Evolutionary conservation across 2,329 filamentous ascomycete species (phyloP).

Genomic region (Epichloe bromicola): DNA sequence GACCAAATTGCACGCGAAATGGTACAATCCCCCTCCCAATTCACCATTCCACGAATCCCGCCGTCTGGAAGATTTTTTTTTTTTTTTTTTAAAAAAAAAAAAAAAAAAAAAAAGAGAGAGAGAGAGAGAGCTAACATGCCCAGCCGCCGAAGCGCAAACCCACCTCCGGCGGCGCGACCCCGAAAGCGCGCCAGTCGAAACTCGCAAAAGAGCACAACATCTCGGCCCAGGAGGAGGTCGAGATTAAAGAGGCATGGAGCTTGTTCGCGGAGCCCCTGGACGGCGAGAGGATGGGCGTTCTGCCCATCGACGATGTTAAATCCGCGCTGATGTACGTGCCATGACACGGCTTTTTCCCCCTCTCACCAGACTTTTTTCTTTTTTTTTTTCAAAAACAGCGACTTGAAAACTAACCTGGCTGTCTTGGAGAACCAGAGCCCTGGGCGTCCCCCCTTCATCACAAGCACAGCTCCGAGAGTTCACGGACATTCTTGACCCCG

Average conservation of each 20-base stretch:
- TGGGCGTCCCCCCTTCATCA: conserved; percentile 57
- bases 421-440: conserved; percentile 43
- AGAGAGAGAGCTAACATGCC: not conserved
- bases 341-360: too few relatives aligned
- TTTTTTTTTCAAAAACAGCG: not conserved
- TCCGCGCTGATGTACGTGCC: conserved; percentile 56
- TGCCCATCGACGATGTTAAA: conserved; percentile 54
- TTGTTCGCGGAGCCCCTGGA: conserved; percentile 64
- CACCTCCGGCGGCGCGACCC: conserved; percentile 15
- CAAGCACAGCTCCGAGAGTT: conserved; percentile 62
- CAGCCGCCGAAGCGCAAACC: conserved; percentile 43
- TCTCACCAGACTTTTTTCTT: not conserved
- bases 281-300: conserved; percentile 59
- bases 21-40: not conserved
- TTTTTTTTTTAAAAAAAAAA: too few relatives aligned
- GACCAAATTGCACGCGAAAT: not conserved
- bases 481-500: conserved; percentile 69
- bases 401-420: not conserved
- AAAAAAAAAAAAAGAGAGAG: too few relatives aligned
- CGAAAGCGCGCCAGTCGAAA: conserved; percentile 55
- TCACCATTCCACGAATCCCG: not conserved
- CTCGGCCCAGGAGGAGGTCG: conserved; percentile 68
- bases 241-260: conserved; percentile 81
- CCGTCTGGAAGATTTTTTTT: not conserved
- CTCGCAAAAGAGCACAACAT: conserved; percentile 93